A percentile compares a stretch with the other conserved stretches of the same genome.
Evolutionary conservation across 2,329 filamentous ascomycete genomes (phyloP).

Genomic region (Decorospora gaudefroyi): DNA sequence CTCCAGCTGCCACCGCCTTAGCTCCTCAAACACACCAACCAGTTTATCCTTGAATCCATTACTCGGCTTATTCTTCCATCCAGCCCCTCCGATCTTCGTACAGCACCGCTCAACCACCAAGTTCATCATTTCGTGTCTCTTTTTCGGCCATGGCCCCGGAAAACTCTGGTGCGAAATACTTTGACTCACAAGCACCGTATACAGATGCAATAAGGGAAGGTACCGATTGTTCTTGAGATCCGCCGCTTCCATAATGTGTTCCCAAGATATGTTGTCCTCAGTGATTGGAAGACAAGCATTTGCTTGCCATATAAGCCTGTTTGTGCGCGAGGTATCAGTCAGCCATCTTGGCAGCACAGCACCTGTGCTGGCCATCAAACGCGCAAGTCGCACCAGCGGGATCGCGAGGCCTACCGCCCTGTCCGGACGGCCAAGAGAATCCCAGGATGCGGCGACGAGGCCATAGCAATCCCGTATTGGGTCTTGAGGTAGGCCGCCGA

Average conservation of each 20-base stretch:
- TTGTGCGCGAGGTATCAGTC: constrained; percentile 27
- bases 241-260: constrained; percentile 28
- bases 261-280: constrained; percentile 28
- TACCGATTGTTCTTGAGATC: constrained; percentile 17
- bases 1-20: constrained; percentile 31
- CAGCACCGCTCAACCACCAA: constrained; percentile 37
- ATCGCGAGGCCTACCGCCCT: constrained; percentile 31
- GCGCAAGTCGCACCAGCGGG: constrained; percentile 37
- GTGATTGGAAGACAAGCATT: constrained; percentile 31
- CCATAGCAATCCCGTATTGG: constrained; percentile 31
- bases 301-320: constrained; percentile 36
- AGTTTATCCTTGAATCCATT: constrained; percentile 33
- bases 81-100: constrained; percentile 23
- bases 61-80: constrained; percentile 25
- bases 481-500: constrained; percentile 6
- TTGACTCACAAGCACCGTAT: constrained; percentile 41
- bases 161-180: constrained; percentile 28
- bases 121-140: constrained; percentile 32
- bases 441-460: constrained; percentile 32
- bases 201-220: constrained; percentile 37
- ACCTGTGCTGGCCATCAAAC: constrained; percentile 34
- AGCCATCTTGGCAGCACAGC: constrained; percentile 31
- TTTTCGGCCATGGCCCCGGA: constrained; percentile 14
- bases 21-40: constrained; percentile 34
- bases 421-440: constrained; percentile 33